phyloP scores from a whole-genome alignment of 2,329 filamentous ascomycete genomes.

The Scleromitrula shiraiana region DNA sequence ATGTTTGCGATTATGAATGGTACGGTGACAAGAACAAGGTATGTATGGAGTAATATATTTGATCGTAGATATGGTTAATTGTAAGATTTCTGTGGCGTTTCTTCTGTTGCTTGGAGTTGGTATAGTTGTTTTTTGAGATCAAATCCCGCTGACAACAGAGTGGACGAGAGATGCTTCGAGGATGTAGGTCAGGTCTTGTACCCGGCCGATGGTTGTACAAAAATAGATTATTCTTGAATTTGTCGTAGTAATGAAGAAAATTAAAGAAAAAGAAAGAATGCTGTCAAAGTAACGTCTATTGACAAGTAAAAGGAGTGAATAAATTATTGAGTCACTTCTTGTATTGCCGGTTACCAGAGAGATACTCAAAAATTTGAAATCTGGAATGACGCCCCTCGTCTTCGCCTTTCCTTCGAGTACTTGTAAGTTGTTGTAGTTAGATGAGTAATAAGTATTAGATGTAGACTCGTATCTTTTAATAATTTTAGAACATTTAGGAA shows the following conservation, averaged over 20 bases:
- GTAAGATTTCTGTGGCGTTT: constrained; percentile 5
- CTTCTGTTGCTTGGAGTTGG: not conserved
- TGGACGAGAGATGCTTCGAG: no score
- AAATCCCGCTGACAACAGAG: constrained; percentile 4
- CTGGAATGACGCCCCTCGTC: not conserved
- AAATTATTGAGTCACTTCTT: not conserved
- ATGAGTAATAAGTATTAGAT: not conserved
- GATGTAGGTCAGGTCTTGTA: not conserved
- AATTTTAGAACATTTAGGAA: no score
- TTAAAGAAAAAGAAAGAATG: no score
- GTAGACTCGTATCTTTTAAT: no score
- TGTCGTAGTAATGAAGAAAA: no score
- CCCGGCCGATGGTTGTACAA: not conserved
- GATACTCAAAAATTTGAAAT: not conserved
- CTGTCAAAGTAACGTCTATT: no score
- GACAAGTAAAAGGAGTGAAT: no score
- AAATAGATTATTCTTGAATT: not conserved
- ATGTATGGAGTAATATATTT: not conserved
- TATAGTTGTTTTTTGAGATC: not conserved
- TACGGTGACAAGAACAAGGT: not conserved
- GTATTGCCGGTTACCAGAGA: not conserved
- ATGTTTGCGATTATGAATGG: not conserved
- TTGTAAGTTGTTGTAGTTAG: not conserved
- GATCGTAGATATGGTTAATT: not conserved
- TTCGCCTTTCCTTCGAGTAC: no score